Conservation (phyloP, 768 basidiomycete species). For the Porpolomopsis calyptriformis region DNA sequence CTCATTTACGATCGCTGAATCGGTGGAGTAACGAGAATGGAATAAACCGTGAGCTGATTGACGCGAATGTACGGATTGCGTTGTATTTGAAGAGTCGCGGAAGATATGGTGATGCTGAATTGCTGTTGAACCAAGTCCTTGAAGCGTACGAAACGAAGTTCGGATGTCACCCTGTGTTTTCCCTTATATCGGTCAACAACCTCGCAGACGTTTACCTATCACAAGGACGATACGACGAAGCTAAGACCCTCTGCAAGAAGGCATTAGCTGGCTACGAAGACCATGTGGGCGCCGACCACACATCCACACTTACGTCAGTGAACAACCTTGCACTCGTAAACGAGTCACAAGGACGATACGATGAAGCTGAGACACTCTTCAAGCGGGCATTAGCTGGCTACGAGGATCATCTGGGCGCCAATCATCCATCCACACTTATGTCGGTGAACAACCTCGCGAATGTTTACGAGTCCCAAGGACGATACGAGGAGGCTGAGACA, state of each 20-base stretch:
- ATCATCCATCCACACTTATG: neutral
- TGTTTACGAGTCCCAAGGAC: neutral
- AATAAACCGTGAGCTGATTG: neutral
- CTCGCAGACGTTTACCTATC: neutral
- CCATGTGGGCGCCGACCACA: neutral
- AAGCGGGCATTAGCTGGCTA: neutral
- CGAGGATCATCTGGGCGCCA: neutral
- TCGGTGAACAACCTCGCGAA: neutral
- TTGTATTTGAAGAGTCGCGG: neutral
- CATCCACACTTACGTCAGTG: neutral
- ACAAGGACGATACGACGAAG: neutral
- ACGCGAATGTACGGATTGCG: neutral
- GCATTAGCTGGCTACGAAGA: neutral
- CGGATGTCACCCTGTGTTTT: neutral
- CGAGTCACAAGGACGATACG: neutral
- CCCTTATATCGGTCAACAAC: neutral
- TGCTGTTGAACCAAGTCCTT: neutral
- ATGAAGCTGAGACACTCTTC: neutral
- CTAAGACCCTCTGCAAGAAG: neutral
- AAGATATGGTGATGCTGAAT: neutral
- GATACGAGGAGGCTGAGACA: neutral
- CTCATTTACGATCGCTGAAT: neutral
- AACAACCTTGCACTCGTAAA: neutral
- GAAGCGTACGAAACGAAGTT: neutral
- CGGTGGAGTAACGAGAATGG: neutral